phyloP scores from a whole-genome alignment of 2,329 filamentous ascomycete species.

The Seiridium unicorne region DNA sequence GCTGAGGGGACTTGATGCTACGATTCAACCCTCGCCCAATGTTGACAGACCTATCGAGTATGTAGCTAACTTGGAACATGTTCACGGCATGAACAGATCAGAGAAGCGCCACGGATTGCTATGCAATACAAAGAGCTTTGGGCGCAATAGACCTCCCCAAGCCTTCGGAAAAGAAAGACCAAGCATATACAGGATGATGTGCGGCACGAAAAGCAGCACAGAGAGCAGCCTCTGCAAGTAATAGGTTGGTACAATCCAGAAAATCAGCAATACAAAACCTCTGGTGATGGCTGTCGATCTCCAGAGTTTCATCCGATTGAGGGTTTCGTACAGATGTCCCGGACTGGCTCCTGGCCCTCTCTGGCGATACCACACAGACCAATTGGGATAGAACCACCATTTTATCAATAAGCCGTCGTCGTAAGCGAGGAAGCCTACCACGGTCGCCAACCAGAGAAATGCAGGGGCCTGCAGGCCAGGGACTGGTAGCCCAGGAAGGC shows the following conservation, averaged over 20 bases:
- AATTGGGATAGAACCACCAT: slow-evolving; percentile 1
- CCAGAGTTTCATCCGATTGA: neutral
- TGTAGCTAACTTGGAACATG: too few species aligned
- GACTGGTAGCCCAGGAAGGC: neutral
- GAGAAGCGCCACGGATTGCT: neutral
- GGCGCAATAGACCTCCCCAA: neutral
- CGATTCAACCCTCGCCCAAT: too few species aligned
- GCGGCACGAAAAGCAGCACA: neutral
- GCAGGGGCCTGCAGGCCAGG: too few species aligned
- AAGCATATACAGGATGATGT: neutral
- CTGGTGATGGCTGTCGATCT: neutral
- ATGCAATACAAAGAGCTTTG: neutral
- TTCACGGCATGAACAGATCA: slow-evolving; percentile 1
- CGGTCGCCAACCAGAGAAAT: neutral
- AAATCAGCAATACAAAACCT: neutral
- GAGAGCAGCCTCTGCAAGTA: neutral
- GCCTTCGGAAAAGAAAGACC: neutral
- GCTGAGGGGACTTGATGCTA: too few species aligned
- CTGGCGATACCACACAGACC: slow-evolving; percentile 2
- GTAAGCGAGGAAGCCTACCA: neutral
- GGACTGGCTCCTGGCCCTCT: neutral
- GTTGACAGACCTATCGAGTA: too few species aligned
- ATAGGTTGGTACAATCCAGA: neutral
- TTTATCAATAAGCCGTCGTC: neutral
- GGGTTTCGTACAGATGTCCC: neutral